These are phyloP conservation scores for Cladosporium sphaerospermum DNA, from an alignment of 2,329 filamentous ascomycete genomes.

Conservation along the genomic window DNA sequence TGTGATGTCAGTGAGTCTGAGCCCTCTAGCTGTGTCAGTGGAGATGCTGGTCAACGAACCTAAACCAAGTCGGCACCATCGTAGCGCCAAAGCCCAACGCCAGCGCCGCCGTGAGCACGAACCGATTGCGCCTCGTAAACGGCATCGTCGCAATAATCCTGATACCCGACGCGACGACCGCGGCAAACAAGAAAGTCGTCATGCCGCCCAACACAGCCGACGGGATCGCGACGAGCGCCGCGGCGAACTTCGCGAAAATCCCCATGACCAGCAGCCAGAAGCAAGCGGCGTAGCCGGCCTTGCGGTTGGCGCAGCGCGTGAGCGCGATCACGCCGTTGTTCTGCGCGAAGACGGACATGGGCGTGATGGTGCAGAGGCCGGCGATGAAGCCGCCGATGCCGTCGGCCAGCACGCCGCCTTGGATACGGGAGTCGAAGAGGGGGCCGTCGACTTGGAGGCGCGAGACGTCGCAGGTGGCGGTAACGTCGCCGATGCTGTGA, in stretches of 20 bases:
- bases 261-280: constrained; percentile 76
- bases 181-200: constrained; percentile 71
- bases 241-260: constrained; percentile 76
- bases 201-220: constrained; percentile 43
- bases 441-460: constrained; percentile 66
- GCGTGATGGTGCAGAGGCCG: constrained; percentile 70
- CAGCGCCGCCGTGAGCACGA: constrained; percentile 71
- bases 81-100: constrained; percentile 60
- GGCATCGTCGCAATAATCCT: constrained; percentile 65
- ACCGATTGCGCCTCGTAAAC: constrained; percentile 74
- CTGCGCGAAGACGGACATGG: constrained; percentile 74
- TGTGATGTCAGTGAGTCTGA: constrained; percentile 13
- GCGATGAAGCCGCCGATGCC: constrained; percentile 70
- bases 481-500: constrained; percentile 53
- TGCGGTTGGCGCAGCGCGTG: constrained; percentile 73
- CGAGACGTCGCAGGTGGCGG: constrained; percentile 75
- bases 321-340: constrained; percentile 82
- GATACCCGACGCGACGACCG: constrained; percentile 71
- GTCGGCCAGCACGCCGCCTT: constrained; percentile 72
- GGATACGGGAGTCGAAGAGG: constrained; percentile 68
- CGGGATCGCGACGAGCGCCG: constrained; percentile 70
- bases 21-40: neutral
- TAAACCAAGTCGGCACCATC: constrained; percentile 36
- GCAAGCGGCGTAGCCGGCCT: constrained; percentile 71
- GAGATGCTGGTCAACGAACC: constrained; percentile 21